phyloP scores from a whole-genome alignment of 495 filamentous ascomycete species.

The Lasiosphaeria hispida region DNA sequence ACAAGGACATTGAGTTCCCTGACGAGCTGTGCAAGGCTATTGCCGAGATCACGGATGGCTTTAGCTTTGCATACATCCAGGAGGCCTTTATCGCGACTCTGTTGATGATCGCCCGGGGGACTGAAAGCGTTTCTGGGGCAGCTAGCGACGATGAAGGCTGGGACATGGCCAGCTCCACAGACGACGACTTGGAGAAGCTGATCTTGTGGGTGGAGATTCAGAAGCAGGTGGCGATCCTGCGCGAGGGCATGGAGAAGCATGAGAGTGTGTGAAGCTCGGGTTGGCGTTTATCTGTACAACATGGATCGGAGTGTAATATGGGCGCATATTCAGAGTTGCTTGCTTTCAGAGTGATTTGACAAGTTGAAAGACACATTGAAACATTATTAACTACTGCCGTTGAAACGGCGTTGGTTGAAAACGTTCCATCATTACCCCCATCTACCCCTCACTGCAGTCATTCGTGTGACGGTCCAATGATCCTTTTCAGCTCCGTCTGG shows the following conservation, averaged over 20 bases:
- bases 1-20: constrained; percentile 56
- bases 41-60: constrained; percentile 57
- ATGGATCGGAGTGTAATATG: neutral
- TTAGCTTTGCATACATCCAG: constrained; percentile 66
- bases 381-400: no score
- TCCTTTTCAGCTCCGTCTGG: no score
- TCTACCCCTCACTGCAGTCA: no score
- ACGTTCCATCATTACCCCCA: no score
- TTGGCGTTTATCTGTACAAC: neutral
- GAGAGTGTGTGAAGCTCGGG: neutral
- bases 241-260: constrained; percentile 51
- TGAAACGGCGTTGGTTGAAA: no score
- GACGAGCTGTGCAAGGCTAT: constrained; percentile 50
- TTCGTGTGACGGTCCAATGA: no score
- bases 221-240: constrained; percentile 54
- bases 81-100: constrained; percentile 62
- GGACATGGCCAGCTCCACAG: constrained; percentile 15
- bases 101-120: constrained; percentile 45
- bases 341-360: no score
- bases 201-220: constrained; percentile 55
- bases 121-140: neutral
- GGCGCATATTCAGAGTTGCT: neutral
- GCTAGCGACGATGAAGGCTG: constrained; percentile 17
- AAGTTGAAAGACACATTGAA: no score
- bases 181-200: constrained; percentile 42